A percentile compares a stretch with the other conserved stretches of the same genome.
Evolutionary conservation across 2,329 filamentous ascomycete species (phyloP).

Genomic region (Calycina herbarum): DNA sequence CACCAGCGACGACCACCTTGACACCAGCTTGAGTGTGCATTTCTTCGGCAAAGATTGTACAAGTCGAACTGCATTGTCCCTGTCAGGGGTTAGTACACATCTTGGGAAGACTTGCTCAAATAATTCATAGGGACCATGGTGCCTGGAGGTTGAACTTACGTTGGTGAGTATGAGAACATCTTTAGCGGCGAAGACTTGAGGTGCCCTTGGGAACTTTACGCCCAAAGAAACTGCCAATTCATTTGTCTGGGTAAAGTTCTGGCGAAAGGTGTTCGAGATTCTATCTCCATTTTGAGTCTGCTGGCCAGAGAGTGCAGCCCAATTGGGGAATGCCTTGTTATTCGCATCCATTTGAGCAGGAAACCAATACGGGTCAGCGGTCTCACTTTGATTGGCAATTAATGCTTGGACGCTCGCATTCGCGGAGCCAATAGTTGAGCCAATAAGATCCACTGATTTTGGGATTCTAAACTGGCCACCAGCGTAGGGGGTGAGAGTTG

Average conservation of each 20-base stretch:
- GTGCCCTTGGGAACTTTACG: slow-evolving; percentile 14
- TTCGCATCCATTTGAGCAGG: background rate
- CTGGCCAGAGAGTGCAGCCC: background rate
- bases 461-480: slow-evolving; percentile 22
- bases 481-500: slow-evolving; percentile 20
- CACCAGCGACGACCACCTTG: slow-evolving; percentile 53
- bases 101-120: slow-evolving; percentile 37
- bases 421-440: slow-evolving; percentile 22
- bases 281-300: background rate
- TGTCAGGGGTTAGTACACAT: slow-evolving; percentile 48
- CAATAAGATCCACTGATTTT: slow-evolving; percentile 9
- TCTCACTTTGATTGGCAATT: too few relatives aligned
- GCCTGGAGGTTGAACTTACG: slow-evolving; percentile 36
- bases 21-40: slow-evolving; percentile 56
- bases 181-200: slow-evolving; percentile 39
- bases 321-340: background rate
- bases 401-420: background rate
- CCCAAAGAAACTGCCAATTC: slow-evolving; percentile 19
- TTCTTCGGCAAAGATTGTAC: slow-evolving; percentile 54
- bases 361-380: background rate
- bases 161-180: slow-evolving; percentile 51
- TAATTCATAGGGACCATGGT: background rate
- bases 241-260: slow-evolving; percentile 11
- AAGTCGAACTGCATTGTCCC: slow-evolving; percentile 55
- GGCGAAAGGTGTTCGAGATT: background rate